A percentile compares a stretch with the other conserved stretches of the same genome.
phyloP scores from a whole-genome alignment of 495 filamentous ascomycete species.

The Penicillium taxi region DNA sequence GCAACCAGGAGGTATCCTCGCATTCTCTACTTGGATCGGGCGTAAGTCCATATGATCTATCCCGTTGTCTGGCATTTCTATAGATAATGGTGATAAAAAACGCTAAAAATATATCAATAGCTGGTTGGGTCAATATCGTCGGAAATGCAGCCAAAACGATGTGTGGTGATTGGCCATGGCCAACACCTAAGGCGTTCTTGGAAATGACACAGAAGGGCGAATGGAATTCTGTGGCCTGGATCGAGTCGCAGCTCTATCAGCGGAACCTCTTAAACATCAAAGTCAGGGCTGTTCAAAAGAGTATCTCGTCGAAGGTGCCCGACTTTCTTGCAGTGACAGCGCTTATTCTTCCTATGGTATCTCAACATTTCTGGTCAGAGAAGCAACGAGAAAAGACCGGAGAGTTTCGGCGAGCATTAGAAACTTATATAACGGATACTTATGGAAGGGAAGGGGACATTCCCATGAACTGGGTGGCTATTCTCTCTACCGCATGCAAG shows the following conservation, averaged over 20 bases:
- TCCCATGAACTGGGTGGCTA: slow-evolving; percentile 25
- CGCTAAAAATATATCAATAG: too few species aligned
- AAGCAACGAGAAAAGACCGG: slow-evolving; percentile 19
- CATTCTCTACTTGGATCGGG: slow-evolving; percentile 28
- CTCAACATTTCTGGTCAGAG: slow-evolving; percentile 27
- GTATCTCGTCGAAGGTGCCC: slow-evolving; percentile 13
- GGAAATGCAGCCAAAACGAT: slow-evolving; percentile 21
- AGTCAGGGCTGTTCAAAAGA: slow-evolving; percentile 15
- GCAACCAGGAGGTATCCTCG: slow-evolving; percentile 28
- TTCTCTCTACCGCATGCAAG: slow-evolving; percentile 30
- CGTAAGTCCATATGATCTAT: slow-evolving; percentile 18
- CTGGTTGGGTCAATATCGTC: slow-evolving; percentile 23
- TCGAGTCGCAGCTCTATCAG: slow-evolving; percentile 23
- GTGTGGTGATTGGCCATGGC: slow-evolving; percentile 22
- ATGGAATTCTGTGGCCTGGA: slow-evolving; percentile 27
- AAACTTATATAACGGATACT: slow-evolving; percentile 22
- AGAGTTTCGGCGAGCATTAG: slow-evolving; percentile 20
- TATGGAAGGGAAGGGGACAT: slow-evolving; percentile 26
- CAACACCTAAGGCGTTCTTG: slow-evolving; percentile 21
- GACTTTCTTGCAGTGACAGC: slow-evolving; percentile 24
- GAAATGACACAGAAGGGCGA: slow-evolving; percentile 12
- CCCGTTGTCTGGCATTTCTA: too few species aligned
- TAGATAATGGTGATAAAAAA: too few species aligned
- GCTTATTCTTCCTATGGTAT: slow-evolving; percentile 20
- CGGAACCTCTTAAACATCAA: slow-evolving; percentile 24